A percentile compares a stretch with the other conserved stretches of the same genome.
Conservation (phyloP, 176 grass and related monocot genomes). For the Canna indica region DNA sequence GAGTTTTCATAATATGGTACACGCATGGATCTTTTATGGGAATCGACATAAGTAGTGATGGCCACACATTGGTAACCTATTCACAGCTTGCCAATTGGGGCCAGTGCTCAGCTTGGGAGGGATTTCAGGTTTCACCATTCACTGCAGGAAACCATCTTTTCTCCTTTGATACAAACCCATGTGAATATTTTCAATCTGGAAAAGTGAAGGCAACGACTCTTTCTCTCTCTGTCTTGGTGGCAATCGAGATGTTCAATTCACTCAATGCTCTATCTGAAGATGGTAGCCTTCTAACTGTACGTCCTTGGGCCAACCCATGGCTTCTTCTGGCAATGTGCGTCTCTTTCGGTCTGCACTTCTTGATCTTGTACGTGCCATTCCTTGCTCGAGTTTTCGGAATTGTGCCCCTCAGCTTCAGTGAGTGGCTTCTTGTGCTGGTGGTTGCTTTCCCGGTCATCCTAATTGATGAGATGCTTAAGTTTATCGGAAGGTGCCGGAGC, state of each 20-base stretch:
- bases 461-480: constrained; percentile 30
- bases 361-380: constrained; percentile 27
- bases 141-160: constrained; percentile 19
- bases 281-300: constrained; percentile 28
- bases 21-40: constrained; percentile 34
- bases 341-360: constrained; percentile 28
- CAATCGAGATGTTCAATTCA: constrained; percentile 46
- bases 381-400: constrained; percentile 34
- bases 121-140: constrained; percentile 24
- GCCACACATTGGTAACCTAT: constrained; percentile 33
- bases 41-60: constrained; percentile 26
- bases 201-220: constrained; percentile 39
- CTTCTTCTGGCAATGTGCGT: constrained; percentile 28
- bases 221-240: constrained; percentile 41
- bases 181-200: constrained; percentile 24
- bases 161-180: constrained; percentile 25
- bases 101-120: constrained; percentile 33
- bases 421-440: constrained; percentile 35
- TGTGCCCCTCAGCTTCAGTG: constrained; percentile 33
- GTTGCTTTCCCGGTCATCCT: constrained; percentile 26
- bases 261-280: constrained; percentile 43
- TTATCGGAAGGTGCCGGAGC: constrained; percentile 8
- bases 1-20: constrained; percentile 39
- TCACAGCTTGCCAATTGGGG: constrained; percentile 32
- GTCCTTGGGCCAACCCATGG: constrained; percentile 38